Percentiles rank a stretch among this genome's conserved stretches.
Evolutionary conservation across 2,329 filamentous ascomycete genomes (phyloP).

Genomic region (Stenocarpella maydis): DNA sequence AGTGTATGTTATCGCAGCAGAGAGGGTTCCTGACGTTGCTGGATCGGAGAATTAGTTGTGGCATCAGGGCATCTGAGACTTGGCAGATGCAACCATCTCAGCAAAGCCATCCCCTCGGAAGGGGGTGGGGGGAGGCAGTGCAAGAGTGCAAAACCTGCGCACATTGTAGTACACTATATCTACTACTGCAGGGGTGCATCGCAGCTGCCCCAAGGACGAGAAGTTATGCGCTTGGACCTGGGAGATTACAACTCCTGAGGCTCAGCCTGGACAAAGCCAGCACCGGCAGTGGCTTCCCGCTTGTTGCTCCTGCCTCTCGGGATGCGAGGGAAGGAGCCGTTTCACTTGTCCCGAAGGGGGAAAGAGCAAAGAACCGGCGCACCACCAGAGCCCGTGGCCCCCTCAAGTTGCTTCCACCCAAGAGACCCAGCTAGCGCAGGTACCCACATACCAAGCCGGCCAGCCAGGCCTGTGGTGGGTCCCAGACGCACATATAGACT

Average conservation of each 20-base stretch:
- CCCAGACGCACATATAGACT: neutral
- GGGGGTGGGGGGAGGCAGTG: slow-evolving; percentile 20
- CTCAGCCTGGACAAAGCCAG: neutral
- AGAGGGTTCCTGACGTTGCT: slow-evolving; percentile 5
- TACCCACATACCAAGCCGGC: too few species aligned
- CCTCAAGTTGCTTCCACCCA: neutral
- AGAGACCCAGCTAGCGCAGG: slow-evolving; percentile 18
- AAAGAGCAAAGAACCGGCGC: neutral
- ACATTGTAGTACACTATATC: neutral
- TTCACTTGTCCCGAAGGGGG: slow-evolving; percentile 22
- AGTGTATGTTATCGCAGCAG: too few species aligned
- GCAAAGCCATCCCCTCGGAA: too few species aligned
- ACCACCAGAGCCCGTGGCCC: neutral
- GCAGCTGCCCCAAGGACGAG: neutral
- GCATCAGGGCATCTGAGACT: slow-evolving; percentile 1
- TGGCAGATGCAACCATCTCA: neutral
- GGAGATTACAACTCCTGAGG: slow-evolving; percentile 17
- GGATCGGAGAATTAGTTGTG: slow-evolving; percentile 21
- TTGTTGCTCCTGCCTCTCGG: slow-evolving; percentile 23
- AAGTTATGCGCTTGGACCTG: slow-evolving; percentile 2
- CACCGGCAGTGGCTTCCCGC: slow-evolving; percentile 29
- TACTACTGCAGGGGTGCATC: neutral
- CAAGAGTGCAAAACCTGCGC: slow-evolving; percentile 19
- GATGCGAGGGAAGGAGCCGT: slow-evolving; percentile 23
- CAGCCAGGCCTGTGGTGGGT: neutral